Conservation (phyloP, 305 asterid species). For the Solanum hybrid region DNA sequence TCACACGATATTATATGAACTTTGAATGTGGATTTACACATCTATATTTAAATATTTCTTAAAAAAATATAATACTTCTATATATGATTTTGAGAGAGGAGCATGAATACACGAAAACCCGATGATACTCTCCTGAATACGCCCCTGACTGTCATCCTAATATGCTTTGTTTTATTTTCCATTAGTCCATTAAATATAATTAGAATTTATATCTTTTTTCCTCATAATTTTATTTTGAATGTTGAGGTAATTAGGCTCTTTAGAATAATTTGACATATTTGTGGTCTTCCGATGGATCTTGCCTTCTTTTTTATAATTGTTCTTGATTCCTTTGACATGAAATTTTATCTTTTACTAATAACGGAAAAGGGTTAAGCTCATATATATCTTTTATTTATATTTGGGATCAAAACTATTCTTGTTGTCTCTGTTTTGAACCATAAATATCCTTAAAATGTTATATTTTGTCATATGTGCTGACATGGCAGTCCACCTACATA, state of each 20-base stretch:
- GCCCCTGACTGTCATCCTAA: not conserved
- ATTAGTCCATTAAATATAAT: not conserved
- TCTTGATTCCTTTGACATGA: not conserved
- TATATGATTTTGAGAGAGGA: too few relatives aligned
- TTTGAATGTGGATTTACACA: not conserved
- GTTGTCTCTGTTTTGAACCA: not conserved
- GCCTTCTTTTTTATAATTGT: not conserved
- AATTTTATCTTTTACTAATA: not conserved
- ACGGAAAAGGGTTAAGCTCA: not conserved
- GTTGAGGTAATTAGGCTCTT: not conserved
- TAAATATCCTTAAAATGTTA: not conserved
- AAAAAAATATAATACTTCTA: not conserved
- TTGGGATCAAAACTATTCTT: not conserved
- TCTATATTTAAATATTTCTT: not conserved
- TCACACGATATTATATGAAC: not conserved
- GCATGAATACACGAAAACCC: not conserved
- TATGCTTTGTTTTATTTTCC: not conserved
- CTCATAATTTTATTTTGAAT: not conserved
- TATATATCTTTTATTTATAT: too few relatives aligned
- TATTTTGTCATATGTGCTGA: not conserved
- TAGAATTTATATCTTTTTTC: not conserved
- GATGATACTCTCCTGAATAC: not conserved
- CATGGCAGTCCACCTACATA: not conserved
- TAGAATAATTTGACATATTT: not conserved
- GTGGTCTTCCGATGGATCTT: not conserved